Base-by-base conservation (phyloP, 768 basidiomycete genomes). In the Boletellus emodensis region DNA sequence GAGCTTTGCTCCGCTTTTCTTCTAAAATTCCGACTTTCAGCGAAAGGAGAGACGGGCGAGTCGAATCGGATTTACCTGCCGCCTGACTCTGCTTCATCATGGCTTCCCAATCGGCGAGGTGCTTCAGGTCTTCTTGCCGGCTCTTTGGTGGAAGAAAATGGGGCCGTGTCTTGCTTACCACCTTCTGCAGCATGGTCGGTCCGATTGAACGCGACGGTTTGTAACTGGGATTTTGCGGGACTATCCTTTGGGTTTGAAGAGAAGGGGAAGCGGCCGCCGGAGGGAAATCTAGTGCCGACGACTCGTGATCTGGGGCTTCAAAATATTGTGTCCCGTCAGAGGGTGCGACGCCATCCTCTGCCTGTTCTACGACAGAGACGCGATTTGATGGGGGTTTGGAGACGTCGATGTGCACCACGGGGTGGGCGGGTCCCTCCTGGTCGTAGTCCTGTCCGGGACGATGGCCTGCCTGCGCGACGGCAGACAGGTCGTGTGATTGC, bases 71-170 rank as follows among this genome's bases (percentile, higher is more conserved):
- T 63, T 15, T 52, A 91, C 91, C 90, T 56, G 84, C 79, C 15
- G 69, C 67, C 46, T 86, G 82, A 70, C 88, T 91, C 40, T 75
- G 82, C 55, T 82, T 83, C 85, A 93, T 90, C 90, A 95, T 95
- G 32, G 76, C 69, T 61, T 90, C 81, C 87, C 92, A 94, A 62
- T 87, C 87, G 4, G 84, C 80, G 63, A 91, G 74, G 69, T 95
- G 93, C 57, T 85, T 94, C 42, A 75, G 68, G 61, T 94, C 92
- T 67, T 95, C 92, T 51, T 79, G 63, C 26, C 77, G 78, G 42
- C 69, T 71, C 64, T 95, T 95, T 6, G 92, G 92, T 20, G 93
- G 93, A n/a, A 94, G 73, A 63, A 85, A 85, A 5, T 76, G 68
- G 15, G 89, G 93, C n/a, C 93, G 74, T 0, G 93, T 95, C 66